Evolutionary conservation across 805 yeast genomes (phyloP).

Genomic region (Teunomyces tritomae): DNA sequence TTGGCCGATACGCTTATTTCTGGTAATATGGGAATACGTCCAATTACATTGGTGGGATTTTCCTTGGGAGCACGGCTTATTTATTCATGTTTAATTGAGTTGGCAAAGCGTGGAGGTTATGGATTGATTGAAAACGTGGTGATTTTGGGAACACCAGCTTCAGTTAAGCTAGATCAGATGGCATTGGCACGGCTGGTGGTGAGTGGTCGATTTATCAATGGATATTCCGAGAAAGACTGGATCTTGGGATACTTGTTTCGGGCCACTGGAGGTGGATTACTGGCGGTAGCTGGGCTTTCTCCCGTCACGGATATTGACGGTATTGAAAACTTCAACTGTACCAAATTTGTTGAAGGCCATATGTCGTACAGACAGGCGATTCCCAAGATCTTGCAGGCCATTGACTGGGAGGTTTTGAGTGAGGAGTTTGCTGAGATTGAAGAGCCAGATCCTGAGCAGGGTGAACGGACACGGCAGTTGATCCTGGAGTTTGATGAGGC

Average conservation of each 20-base stretch:
- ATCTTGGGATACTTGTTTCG: conserved; percentile 90
- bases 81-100: conserved; percentile 81
- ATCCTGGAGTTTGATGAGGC: conserved; percentile 86
- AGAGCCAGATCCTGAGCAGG: conserved; percentile 88
- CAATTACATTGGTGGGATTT: conserved; percentile 89
- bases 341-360: conserved; percentile 87
- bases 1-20: conserved; percentile 87
- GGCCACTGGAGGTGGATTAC: conserved; percentile 92
- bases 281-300: conserved; percentile 87
- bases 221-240: conserved; percentile 93
- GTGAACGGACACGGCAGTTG: conserved; percentile 78
- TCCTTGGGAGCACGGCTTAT: conserved; percentile 91
- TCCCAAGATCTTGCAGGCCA: conserved; percentile 68
- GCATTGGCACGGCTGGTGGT: conserved; percentile 80
- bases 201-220: conserved; percentile 86
- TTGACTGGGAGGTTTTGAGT: conserved; percentile 78
- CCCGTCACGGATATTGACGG: conserved; percentile 62
- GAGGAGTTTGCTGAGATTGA: conserved; percentile 96
- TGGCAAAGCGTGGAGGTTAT: conserved; percentile 79
- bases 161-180: conserved; percentile 73
- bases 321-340: conserved; percentile 83
- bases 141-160: conserved; percentile 84
- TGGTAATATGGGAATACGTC: conserved; percentile 87
- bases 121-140: conserved; percentile 89
- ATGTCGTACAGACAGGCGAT: conserved; percentile 95